Evolutionary conservation across 805 yeast genomes (phyloP).

Genomic region (Yarrowia sp.): DNA sequence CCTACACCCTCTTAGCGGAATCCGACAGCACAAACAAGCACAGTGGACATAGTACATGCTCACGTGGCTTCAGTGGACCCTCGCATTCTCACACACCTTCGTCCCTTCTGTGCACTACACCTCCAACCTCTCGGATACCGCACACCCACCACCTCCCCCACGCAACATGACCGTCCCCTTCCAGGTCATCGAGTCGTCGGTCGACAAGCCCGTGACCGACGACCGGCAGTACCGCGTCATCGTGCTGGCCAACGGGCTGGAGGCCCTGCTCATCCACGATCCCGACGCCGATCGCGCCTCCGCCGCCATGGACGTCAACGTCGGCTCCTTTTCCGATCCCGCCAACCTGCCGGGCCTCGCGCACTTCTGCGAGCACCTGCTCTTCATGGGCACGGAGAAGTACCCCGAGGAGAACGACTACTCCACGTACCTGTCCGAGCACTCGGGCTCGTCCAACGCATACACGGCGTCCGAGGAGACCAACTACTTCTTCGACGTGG

Average conservation of each 20-base stretch:
- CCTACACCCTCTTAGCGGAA: background rate
- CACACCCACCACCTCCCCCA: background rate
- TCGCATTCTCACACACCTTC: background rate
- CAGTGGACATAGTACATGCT: constrained; percentile 21
- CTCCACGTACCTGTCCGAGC: constrained; percentile 69
- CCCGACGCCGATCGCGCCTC: constrained; percentile 62
- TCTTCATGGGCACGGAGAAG: constrained; percentile 77
- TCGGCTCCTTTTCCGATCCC: constrained; percentile 84
- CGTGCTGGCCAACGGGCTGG: constrained; percentile 65
- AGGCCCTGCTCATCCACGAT: constrained; percentile 70
- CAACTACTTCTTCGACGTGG: constrained; percentile 84
- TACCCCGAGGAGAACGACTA: constrained; percentile 76
- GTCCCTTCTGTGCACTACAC: too few relatives aligned
- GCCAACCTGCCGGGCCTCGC: constrained; percentile 72
- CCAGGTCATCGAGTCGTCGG: constrained; percentile 32
- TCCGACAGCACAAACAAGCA: too few relatives aligned
- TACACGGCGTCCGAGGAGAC: constrained; percentile 87
- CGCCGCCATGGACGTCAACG: constrained; percentile 68
- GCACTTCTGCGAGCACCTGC: constrained; percentile 82
- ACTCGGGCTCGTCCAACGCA: constrained; percentile 89
- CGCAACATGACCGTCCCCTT: constrained; percentile 19
- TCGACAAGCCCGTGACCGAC: constrained; percentile 53
- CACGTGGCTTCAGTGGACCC: constrained; percentile 19
- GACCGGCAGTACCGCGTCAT: constrained; percentile 73
- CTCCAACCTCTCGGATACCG: background rate